phyloP scores from a whole-genome alignment of 1,284 basidiomycete genomes.

The Ustilago lituana region DNA sequence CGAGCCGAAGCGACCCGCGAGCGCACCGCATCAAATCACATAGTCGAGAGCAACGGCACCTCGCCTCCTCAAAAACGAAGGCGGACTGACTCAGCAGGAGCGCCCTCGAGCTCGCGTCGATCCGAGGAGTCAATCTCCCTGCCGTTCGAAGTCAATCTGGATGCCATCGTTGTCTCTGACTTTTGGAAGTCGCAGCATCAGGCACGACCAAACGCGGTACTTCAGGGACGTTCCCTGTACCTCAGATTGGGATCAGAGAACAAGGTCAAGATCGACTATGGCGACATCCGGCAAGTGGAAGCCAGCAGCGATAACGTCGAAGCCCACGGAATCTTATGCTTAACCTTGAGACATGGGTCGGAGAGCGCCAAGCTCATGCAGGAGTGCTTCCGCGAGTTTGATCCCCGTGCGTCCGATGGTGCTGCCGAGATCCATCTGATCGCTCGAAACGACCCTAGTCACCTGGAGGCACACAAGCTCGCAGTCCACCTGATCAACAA shows the following conservation, averaged over 20 bases:
- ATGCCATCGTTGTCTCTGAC: slow-evolving; percentile 28
- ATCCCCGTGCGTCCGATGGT: slow-evolving; percentile 22
- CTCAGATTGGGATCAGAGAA: not conserved
- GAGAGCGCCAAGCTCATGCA: slow-evolving; percentile 13
- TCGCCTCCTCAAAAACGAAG: slow-evolving; percentile 7
- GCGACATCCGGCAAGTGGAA: slow-evolving; percentile 12
- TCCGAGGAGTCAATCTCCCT: not conserved
- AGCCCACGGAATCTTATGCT: slow-evolving; percentile 2
- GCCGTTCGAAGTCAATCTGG: slow-evolving; percentile 10
- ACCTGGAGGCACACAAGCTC: slow-evolving; percentile 1
- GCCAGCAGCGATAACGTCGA: slow-evolving; percentile 7
- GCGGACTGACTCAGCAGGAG: slow-evolving; percentile 5
- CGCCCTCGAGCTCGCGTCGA: not conserved
- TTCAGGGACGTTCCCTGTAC: not conserved
- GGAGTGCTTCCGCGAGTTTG: slow-evolving; percentile 13
- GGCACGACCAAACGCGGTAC: not conserved
- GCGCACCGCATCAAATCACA: not conserved
- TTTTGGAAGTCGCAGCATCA: slow-evolving; percentile 19
- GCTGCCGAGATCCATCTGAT: slow-evolving; percentile 26
- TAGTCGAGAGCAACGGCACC: not conserved
- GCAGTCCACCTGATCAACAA: not conserved
- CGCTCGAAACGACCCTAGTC: not conserved
- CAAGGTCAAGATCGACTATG: slow-evolving; percentile 12
- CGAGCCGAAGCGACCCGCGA: not conserved
- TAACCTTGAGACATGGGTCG: slow-evolving; percentile 8